Evolutionary conservation across 2,329 filamentous ascomycete genomes (phyloP).

Genomic region (Rutstroemia sp.): DNA sequence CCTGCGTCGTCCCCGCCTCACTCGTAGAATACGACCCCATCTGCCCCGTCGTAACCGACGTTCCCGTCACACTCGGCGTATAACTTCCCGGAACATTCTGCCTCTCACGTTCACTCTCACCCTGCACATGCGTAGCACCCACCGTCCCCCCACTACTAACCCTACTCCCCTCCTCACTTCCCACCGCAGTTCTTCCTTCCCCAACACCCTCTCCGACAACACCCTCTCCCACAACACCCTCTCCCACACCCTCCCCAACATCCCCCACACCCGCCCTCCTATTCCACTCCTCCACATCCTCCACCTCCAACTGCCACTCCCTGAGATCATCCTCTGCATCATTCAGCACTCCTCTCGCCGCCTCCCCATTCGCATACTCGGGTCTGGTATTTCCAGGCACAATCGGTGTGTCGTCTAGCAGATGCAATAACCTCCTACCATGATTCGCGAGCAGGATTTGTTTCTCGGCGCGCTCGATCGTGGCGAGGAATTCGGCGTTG

Average conservation of each 20-base stretch:
- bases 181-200: too few species aligned
- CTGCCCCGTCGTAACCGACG: constrained; percentile 3
- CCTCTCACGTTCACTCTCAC: too few species aligned
- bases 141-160: constrained; percentile 2
- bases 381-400: constrained; percentile 74
- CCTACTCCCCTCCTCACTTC: background rate
- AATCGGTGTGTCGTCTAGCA: constrained; percentile 84
- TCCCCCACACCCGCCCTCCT: background rate
- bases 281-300: constrained; percentile 15
- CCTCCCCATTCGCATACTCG: constrained; percentile 56
- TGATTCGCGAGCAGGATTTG: constrained; percentile 91
- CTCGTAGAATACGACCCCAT: background rate
- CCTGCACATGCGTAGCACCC: too few species aligned
- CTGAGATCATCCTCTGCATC: constrained; percentile 86
- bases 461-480: constrained; percentile 94
- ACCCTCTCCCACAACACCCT: background rate
- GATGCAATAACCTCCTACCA: constrained; percentile 72
- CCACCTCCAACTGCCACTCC: constrained; percentile 49
- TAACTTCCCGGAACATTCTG: background rate
- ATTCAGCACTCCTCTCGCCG: constrained; percentile 79
- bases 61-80: constrained; percentile 1
- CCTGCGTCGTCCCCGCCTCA: background rate
- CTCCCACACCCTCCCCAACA: background rate
- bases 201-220: background rate
- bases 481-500: constrained; percentile 77